Percentiles rank a stretch among this genome's conserved stretches.
Evolutionary conservation across 192 early-diverging fungal species (phyloP).

Genomic region (Chytriomyces sp.): DNA sequence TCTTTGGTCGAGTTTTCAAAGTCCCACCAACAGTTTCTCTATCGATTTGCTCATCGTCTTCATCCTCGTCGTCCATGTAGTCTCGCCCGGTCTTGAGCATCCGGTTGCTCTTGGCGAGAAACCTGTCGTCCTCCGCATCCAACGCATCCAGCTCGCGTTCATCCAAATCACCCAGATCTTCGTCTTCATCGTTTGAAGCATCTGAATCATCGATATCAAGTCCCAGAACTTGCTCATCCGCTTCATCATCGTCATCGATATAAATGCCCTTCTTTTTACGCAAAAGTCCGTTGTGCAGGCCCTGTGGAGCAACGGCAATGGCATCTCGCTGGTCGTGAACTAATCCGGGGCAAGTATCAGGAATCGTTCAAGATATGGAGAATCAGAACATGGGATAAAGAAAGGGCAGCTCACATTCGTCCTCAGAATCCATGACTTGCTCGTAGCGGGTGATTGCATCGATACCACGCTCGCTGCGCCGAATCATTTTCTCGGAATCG

Average conservation of each 20-base stretch:
- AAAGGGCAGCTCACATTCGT: conserved; percentile 36
- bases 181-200: conserved; percentile 29
- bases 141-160: conserved; percentile 13
- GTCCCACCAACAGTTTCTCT: conserved; percentile 26
- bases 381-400: not conserved
- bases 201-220: conserved; percentile 53
- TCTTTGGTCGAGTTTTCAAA: conserved; percentile 8
- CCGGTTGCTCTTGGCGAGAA: conserved; percentile 21
- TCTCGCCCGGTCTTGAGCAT: conserved; percentile 26
- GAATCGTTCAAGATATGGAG: not conserved
- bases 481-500: not conserved
- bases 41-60: conserved; percentile 39
- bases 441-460: conserved; percentile 19
- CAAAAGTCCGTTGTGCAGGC: not conserved
- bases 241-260: conserved; percentile 62
- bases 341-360: conserved; percentile 2
- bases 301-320: conserved; percentile 23
- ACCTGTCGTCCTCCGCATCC: conserved; percentile 18
- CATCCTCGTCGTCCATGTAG: conserved; percentile 30
- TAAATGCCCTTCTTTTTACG: not conserved
- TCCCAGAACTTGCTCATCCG: conserved; percentile 79
- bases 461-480: conserved; percentile 4
- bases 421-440: conserved; percentile 43
- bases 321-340: conserved; percentile 49
- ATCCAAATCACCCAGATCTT: conserved; percentile 19